These are phyloP conservation scores for Crassisporium funariophilum DNA, from an alignment of 768 basidiomycete genomes.

Conservation along the genomic window DNA sequence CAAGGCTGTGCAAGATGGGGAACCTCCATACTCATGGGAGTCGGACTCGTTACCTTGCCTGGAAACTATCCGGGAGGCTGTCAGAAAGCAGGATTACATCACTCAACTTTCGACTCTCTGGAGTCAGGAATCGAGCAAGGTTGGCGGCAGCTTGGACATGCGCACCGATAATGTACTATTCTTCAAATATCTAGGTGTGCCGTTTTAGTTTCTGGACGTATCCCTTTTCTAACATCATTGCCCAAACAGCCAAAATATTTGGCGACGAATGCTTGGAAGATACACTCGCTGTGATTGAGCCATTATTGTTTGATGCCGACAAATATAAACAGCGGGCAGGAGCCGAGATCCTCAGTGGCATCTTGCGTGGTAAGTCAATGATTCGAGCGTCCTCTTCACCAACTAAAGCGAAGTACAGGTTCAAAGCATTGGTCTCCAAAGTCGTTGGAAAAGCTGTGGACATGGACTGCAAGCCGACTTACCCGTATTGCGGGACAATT, in stretches of 20 bases:
- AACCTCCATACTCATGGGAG: constrained; percentile 54
- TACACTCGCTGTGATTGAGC: constrained; percentile 58
- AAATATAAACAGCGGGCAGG: constrained; percentile 88
- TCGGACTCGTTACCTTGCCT: constrained; percentile 50
- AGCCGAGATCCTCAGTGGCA: constrained; percentile 63
- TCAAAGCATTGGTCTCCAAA: constrained; percentile 81
- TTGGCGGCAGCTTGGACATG: constrained; percentile 52
- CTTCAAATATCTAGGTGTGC: constrained; percentile 43
- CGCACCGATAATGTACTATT: constrained; percentile 49
- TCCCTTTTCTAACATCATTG: background rate
- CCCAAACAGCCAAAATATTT: constrained; percentile 63
- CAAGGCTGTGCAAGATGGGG: constrained; percentile 35
- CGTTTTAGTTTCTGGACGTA: background rate
- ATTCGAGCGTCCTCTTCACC: background rate
- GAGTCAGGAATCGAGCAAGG: constrained; percentile 79
- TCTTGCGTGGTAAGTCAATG: constrained; percentile 62
- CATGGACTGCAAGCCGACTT: constrained; percentile 66
- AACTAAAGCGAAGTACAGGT: constrained; percentile 40
- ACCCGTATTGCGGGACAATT: constrained; percentile 70
- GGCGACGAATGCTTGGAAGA: constrained; percentile 53
- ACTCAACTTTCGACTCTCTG: constrained; percentile 62
- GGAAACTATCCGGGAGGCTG: constrained; percentile 48
- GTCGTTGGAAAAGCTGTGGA: constrained; percentile 60
- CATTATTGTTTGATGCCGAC: constrained; percentile 63
- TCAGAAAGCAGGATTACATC: constrained; percentile 60